phyloP scores from a whole-genome alignment of 805 yeast species.

The Metschnikowia shivogae region DNA sequence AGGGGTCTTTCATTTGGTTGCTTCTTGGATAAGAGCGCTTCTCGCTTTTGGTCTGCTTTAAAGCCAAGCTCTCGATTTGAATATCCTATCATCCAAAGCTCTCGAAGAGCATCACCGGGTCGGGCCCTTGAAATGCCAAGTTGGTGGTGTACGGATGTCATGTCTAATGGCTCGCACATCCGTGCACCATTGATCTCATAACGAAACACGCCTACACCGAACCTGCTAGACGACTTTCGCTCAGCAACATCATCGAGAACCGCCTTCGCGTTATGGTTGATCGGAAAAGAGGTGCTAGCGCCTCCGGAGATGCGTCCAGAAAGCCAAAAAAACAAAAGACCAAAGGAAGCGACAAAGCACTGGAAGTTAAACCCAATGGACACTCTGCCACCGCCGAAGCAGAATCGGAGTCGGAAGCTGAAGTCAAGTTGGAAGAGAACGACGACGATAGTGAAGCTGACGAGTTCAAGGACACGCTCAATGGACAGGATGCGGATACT shows the following conservation, averaged over 20 bases:
- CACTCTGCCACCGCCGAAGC: slow-evolving; percentile 14
- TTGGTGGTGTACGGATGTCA: too few relatives aligned
- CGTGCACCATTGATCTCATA: slow-evolving; percentile 1
- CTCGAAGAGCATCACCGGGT: too few relatives aligned
- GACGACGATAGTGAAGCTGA: slow-evolving; percentile 16
- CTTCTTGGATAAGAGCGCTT: too few relatives aligned
- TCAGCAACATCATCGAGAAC: background rate
- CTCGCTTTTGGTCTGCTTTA: too few relatives aligned
- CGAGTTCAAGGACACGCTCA: slow-evolving; percentile 3
- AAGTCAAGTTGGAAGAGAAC: slow-evolving; percentile 16
- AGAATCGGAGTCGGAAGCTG: slow-evolving; percentile 21
- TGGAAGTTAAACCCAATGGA: slow-evolving; percentile 15
- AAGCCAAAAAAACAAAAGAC: slow-evolving; percentile 15
- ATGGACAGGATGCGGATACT: slow-evolving; percentile 4
- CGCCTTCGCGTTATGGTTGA: slow-evolving; percentile 26
- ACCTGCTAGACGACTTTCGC: background rate
- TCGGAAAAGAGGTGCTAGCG: slow-evolving; percentile 27
- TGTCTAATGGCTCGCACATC: background rate
- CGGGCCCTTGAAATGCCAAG: too few relatives aligned
- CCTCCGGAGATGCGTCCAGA: slow-evolving; percentile 25
- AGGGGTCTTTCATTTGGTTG: too few relatives aligned
- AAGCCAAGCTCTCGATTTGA: too few relatives aligned
- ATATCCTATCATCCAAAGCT: too few relatives aligned
- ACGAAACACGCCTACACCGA: background rate
- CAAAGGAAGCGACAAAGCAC: background rate